phyloP scores from a whole-genome alignment of 108 stramenopile genomes.

The Seminavis robusta region DNA sequence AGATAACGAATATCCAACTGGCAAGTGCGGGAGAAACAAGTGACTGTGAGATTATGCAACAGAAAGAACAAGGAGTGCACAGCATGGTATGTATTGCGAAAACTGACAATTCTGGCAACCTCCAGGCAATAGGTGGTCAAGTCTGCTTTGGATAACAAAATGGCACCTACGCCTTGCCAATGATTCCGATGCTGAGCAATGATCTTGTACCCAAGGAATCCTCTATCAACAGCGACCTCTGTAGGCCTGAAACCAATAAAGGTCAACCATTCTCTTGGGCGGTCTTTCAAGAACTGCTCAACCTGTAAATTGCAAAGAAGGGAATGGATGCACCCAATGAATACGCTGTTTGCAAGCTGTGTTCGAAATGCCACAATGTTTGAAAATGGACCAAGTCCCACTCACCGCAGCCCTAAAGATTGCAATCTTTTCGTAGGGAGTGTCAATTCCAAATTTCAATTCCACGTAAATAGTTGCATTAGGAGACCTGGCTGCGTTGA shows the following conservation, averaged over 20 bases:
- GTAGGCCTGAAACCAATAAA: constrained; percentile 47
- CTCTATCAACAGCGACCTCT: constrained; percentile 51
- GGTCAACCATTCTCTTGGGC: constrained; percentile 59
- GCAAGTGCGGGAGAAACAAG: no score
- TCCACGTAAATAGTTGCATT: constrained; percentile 30
- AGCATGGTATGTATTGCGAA: no score
- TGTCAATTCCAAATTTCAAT: constrained; percentile 56
- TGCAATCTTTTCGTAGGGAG: constrained; percentile 32
- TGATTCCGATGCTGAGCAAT: constrained; percentile 32
- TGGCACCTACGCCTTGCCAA: constrained; percentile 24
- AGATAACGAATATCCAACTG: constrained; percentile 63
- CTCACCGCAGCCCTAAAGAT: constrained; percentile 38
- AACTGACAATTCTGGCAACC: constrained; percentile 51
- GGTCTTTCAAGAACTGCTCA: constrained; percentile 33
- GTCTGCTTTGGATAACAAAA: constrained; percentile 55
- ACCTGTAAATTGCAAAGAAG: no score
- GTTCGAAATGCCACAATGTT: no score
- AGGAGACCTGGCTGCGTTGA: constrained; percentile 60
- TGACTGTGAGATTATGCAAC: no score
- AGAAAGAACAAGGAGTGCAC: no score
- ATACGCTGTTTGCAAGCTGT: no score
- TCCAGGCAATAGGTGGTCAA: constrained; percentile 59
- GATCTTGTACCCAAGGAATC: constrained; percentile 54
- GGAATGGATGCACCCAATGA: no score
- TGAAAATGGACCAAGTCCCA: no score